Base-by-base conservation (phyloP, 805 yeast species). In the Blastobotrys mokoenaii region DNA sequence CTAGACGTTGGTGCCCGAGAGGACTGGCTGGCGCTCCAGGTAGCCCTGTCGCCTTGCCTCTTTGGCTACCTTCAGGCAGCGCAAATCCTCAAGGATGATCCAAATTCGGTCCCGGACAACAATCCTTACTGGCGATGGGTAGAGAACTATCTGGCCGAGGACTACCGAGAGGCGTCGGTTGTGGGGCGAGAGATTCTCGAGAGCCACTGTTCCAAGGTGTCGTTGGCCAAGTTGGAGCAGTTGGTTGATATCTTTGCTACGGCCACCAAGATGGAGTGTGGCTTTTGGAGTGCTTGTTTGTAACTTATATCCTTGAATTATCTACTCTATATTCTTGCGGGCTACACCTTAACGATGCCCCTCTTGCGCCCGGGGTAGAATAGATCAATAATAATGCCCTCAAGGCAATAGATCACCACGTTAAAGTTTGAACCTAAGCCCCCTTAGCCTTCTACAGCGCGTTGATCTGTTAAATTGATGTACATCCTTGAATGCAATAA, bases 1-100 rank as follows among this genome's bases (percentile, higher is more conserved):
- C 55, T 71, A 35, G 70, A 74, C 16, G 63, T 81, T 4, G 81
- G 81, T 3, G 62, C 67, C 18, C 65, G 64, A 35, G 72, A 74
- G 22, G 80, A 80, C 57, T 80, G 80, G 75, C 59, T 80, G 27
- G 84, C 79, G 39, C 72, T 82, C 43, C 77, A 77, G 47, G 73
- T 80, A 6, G 84, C 90, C 0, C 61, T 83, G 44, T 74, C 86
- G 6, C 93, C 95, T 1, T 84, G 95, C 60, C 62, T 83, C 41
- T 73, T 79, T 58, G 95, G 94, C 1, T 82, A 82, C 58, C 69
- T 73, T 40, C 87, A 88, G 1, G 75, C 77, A 17, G 65, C 67
- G 3, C 58, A 68, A 3, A 59, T 65, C 3, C 62, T 66, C 9
- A 53, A 59, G 2, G 60, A 59, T 6, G 65, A 61, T 20, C 54